Conservation (phyloP, 371 early-diverging fungal species). For the Mortierella sp. region DNA sequence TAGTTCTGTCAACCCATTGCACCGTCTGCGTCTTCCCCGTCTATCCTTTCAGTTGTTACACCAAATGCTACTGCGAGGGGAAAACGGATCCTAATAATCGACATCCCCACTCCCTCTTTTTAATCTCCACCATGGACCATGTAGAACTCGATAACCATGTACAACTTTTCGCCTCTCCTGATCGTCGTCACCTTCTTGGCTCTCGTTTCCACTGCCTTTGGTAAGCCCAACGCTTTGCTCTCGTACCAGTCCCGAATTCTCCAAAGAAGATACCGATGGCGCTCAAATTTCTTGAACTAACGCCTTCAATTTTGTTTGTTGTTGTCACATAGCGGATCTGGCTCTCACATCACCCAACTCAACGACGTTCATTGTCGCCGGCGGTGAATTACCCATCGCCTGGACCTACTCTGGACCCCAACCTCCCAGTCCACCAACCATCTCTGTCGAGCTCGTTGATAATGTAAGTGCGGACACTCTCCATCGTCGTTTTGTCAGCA, state of each 20-base stretch:
- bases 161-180: background rate
- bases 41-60: background rate
- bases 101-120: background rate
- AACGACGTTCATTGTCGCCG: conserved; percentile 29
- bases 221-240: too few relatives aligned
- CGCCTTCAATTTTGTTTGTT: background rate
- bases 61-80: background rate
- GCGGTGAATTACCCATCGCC: conserved; percentile 18
- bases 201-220: conserved; percentile 15
- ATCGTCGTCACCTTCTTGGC: conserved; percentile 13
- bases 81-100: too few relatives aligned
- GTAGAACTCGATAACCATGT: background rate
- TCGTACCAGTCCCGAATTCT: background rate
- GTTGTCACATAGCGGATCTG: conserved; percentile 23
- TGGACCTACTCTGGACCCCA: conserved; percentile 36
- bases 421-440: conserved; percentile 32
- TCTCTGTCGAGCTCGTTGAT: conserved; percentile 49
- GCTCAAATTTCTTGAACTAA: background rate
- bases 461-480: conserved; percentile 21
- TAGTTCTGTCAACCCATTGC: background rate
- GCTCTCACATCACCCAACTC: conserved; percentile 21
- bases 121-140: background rate
- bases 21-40: background rate
- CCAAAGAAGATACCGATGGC: background rate
- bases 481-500: background rate